A percentile compares a stretch with the other conserved stretches of the same genome.
These are phyloP conservation scores for Myriangium duriaei DNA, from an alignment of 2,329 filamentous ascomycete genomes.

Conservation along the genomic window DNA sequence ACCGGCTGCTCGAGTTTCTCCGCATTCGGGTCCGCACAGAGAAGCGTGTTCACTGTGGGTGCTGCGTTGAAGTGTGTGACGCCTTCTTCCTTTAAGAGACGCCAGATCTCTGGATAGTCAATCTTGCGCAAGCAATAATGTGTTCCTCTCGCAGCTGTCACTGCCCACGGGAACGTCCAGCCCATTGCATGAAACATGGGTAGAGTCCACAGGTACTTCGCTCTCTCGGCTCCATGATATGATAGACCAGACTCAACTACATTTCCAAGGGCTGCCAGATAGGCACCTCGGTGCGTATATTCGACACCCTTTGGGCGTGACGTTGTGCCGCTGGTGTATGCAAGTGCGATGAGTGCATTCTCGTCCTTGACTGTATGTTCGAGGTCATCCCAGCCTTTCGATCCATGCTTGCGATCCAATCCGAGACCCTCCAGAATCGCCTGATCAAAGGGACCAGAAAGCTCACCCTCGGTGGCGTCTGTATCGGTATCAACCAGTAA, in stretches of 20 bases:
- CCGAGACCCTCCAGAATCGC: slow-evolving; percentile 69
- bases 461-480: slow-evolving; percentile 59
- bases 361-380: slow-evolving; percentile 60
- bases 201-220: slow-evolving; percentile 72
- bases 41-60: slow-evolving; percentile 87
- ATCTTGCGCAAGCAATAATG: slow-evolving; percentile 92
- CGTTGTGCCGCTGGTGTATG: slow-evolving; percentile 90
- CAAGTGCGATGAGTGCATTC: slow-evolving; percentile 70
- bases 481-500: slow-evolving; percentile 77
- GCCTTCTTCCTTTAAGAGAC: slow-evolving; percentile 67
- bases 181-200: slow-evolving; percentile 68
- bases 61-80: slow-evolving; percentile 95
- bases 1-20: slow-evolving; percentile 54
- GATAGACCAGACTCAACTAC: slow-evolving; percentile 82
- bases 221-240: slow-evolving; percentile 39
- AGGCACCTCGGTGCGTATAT: slow-evolving; percentile 78
- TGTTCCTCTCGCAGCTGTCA: slow-evolving; percentile 88
- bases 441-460: slow-evolving; percentile 69
- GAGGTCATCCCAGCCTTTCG: slow-evolving; percentile 64
- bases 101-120: slow-evolving; percentile 89
- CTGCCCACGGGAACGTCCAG: slow-evolving; percentile 43
- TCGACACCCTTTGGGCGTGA: slow-evolving; percentile 85
- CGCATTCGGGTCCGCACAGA: slow-evolving; percentile 71
- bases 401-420: slow-evolving; percentile 54
- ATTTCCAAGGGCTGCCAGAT: slow-evolving; percentile 74